Evolutionary conservation across 305 asterid species (phyloP).

Genomic region (Solanum hybrid): DNA sequence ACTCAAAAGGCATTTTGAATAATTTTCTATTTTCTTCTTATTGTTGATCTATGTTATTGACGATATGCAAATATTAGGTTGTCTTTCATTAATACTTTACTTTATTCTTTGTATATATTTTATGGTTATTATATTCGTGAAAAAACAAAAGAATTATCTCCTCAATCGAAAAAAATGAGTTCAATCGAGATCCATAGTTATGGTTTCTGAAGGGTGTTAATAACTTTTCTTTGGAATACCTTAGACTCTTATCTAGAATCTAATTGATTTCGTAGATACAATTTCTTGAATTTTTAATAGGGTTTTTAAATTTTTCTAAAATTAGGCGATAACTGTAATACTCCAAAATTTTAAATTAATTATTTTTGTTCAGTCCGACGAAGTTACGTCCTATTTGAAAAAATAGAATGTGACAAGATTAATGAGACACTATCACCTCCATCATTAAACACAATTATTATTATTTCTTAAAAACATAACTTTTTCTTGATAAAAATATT

Average conservation of each 20-base stretch:
- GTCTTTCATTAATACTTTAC: neutral
- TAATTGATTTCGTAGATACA: neutral
- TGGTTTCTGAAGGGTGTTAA: neutral
- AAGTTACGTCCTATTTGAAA: neutral
- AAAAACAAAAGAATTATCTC: too few species aligned
- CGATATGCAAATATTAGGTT: neutral
- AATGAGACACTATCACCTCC: neutral
- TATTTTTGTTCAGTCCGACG: neutral
- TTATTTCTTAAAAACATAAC: neutral
- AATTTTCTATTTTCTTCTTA: rapidly evolving
- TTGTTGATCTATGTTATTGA: too few species aligned
- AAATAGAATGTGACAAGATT: neutral
- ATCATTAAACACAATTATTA: neutral
- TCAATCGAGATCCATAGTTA: neutral
- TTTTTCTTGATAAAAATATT: neutral
- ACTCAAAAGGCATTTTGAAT: neutral
- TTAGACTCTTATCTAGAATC: neutral
- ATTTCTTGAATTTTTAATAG: neutral
- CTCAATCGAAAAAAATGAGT: neutral
- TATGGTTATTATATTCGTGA: neutral
- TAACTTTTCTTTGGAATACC: too few species aligned
- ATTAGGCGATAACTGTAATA: neutral
- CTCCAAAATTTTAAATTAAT: too few species aligned
- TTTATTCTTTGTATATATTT: neutral
- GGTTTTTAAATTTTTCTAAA: neutral